Conservation (phyloP, 75 land plant genomes). For the Adiantum capillusveneris region DNA sequence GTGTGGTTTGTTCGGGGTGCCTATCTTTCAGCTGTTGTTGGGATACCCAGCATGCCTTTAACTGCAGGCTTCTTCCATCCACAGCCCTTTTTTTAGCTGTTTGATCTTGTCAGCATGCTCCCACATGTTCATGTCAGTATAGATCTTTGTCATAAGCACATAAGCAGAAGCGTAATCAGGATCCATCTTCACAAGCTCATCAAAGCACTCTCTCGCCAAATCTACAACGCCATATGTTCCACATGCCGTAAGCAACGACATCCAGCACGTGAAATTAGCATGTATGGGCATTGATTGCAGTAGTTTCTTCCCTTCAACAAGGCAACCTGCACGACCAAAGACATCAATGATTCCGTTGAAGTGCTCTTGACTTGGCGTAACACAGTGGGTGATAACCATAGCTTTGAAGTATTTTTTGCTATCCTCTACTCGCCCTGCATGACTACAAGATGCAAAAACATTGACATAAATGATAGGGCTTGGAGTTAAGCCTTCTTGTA, state of each 20-base stretch:
- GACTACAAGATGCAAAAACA: conserved; percentile 54
- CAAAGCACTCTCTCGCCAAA: neutral
- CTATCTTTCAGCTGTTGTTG: too few relatives aligned
- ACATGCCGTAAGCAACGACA: conserved; percentile 16
- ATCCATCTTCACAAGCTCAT: conserved; percentile 2
- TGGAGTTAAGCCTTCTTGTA: conserved; percentile 27
- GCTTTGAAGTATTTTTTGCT: conserved; percentile 7
- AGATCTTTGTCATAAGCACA: neutral
- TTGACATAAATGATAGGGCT: conserved; percentile 56
- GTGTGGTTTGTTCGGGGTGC: too few relatives aligned
- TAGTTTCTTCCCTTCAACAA: conserved; percentile 8
- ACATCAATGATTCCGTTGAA: conserved; percentile 18
- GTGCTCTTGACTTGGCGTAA: conserved; percentile 14
- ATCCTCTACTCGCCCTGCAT: conserved; percentile 15
- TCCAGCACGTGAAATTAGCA: conserved; percentile 7
- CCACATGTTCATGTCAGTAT: conserved; percentile 1
- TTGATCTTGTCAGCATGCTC: neutral
- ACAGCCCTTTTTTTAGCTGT: too few relatives aligned
- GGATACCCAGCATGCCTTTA: too few relatives aligned
- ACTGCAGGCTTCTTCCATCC: too few relatives aligned
- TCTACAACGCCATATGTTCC: conserved; percentile 7
- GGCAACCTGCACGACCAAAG: conserved; percentile 11
- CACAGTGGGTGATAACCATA: conserved; percentile 7
- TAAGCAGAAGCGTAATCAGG: conserved; percentile 2
- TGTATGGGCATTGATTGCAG: conserved; percentile 17